These are phyloP conservation scores for Phyllosticta capitalensis DNA, from an alignment of 2,329 filamentous ascomycete genomes.

Conservation along the genomic window DNA sequence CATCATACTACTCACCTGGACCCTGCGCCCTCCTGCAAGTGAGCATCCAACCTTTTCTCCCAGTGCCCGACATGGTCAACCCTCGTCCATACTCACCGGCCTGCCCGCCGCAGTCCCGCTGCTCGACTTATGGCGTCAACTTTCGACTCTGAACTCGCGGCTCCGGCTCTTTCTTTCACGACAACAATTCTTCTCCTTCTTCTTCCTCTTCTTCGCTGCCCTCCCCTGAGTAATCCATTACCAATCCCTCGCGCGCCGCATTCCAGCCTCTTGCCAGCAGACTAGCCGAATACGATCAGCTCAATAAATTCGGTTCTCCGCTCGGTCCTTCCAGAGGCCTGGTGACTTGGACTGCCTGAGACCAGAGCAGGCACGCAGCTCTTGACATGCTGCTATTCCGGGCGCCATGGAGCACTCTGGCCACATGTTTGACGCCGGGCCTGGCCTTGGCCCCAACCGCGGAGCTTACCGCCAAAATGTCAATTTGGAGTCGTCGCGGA, in stretches of 20 bases:
- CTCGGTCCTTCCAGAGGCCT: constrained; percentile 9
- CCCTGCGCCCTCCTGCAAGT: not conserved
- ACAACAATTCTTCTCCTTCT: too few species aligned
- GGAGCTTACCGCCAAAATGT: not conserved
- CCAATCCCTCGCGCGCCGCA: not conserved
- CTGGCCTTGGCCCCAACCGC: not conserved
- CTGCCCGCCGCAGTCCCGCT: too few species aligned
- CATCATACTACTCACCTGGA: too few species aligned
- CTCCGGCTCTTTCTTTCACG: not conserved
- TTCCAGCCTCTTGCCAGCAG: not conserved
- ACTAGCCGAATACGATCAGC: constrained; percentile 8
- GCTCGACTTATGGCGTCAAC: not conserved
- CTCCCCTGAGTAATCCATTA: not conserved
- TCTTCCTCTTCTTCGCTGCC: not conserved
- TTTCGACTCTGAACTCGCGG: not conserved
- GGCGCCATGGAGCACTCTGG: not conserved
- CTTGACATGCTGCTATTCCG: constrained; percentile 4
- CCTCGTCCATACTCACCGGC: too few species aligned
- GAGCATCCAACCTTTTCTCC: too few species aligned
- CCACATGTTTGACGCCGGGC: not conserved
- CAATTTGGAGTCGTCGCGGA: not conserved
- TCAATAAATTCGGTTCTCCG: constrained; percentile 12
- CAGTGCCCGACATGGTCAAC: too few species aligned
- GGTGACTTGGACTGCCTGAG: constrained; percentile 11
- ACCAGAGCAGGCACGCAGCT: too few species aligned